These are phyloP conservation scores for Paramyrothecium roridum DNA, from an alignment of 2,329 filamentous ascomycete species.

Conservation along the genomic window DNA sequence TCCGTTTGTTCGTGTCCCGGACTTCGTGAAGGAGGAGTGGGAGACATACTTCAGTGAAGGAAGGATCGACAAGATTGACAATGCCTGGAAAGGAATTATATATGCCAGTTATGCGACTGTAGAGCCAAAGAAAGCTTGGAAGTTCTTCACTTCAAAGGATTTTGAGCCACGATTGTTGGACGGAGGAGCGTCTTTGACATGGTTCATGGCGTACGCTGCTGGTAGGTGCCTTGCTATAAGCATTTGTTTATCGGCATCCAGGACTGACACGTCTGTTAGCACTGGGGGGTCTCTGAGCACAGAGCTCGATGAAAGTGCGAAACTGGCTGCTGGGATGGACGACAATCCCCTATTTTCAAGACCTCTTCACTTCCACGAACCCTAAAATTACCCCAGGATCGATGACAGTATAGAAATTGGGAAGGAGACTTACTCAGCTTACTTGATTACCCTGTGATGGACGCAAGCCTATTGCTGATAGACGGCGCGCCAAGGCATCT, in stretches of 20 bases:
- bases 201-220: slow-evolving; percentile 79
- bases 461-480: too few species aligned
- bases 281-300: background rate
- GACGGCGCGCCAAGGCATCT: too few species aligned
- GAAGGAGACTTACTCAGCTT: too few species aligned
- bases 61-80: slow-evolving; percentile 60
- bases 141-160: slow-evolving; percentile 66
- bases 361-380: too few species aligned
- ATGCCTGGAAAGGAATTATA: slow-evolving; percentile 84
- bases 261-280: background rate
- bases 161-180: slow-evolving; percentile 73
- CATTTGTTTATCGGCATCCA: too few species aligned
- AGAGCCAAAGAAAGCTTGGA: slow-evolving; percentile 66
- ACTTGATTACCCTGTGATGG: too few species aligned
- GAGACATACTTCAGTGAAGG: slow-evolving; percentile 69
- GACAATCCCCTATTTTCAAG: too few species aligned
- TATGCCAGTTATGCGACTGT: slow-evolving; percentile 79
- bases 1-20: slow-evolving; percentile 59
- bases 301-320: too few species aligned
- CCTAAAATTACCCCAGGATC: too few species aligned
- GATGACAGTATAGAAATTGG: too few species aligned
- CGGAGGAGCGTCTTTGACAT: slow-evolving; percentile 78
- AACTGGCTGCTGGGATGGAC: too few species aligned
- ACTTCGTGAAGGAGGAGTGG: slow-evolving; percentile 84
- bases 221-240: slow-evolving; percentile 49